phyloP scores from a whole-genome alignment of 2,329 filamentous ascomycete species.

The Mycogone perniciosa region DNA sequence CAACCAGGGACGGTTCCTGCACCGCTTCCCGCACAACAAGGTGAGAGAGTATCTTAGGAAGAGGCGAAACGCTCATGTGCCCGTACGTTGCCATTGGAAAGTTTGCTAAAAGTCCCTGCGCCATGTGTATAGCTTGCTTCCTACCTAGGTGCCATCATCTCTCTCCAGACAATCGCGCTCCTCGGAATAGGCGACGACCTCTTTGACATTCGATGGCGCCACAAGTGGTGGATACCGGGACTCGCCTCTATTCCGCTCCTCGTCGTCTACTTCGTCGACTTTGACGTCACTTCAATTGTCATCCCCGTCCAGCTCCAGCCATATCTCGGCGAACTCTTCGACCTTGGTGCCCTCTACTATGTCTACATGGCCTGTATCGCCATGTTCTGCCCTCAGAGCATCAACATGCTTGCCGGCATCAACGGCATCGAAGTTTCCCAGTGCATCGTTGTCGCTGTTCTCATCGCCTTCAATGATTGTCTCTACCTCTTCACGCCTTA shows the following conservation, averaged over 20 bases:
- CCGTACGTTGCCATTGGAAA: background rate
- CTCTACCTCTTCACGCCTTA: conserved; percentile 80
- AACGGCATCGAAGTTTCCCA: conserved; percentile 97
- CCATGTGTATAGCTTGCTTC: conserved; percentile 65
- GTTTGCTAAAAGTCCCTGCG: background rate
- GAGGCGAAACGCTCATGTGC: background rate
- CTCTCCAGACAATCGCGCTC: conserved; percentile 82
- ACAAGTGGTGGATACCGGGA: conserved; percentile 97
- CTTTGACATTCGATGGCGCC: conserved; percentile 96
- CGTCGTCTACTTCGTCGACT: conserved; percentile 97
- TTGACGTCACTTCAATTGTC: conserved; percentile 92
- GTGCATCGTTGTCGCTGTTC: conserved; percentile 79
- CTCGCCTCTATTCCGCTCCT: conserved; percentile 90
- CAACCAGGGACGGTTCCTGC: conserved; percentile 77
- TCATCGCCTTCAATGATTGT: conserved; percentile 80
- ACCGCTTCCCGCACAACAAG: conserved; percentile 92
- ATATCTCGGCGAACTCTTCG: conserved; percentile 77
- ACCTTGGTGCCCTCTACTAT: conserved; percentile 83
- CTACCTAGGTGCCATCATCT: conserved; percentile 89
- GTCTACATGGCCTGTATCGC: conserved; percentile 92
- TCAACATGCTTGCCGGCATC: conserved; percentile 99
- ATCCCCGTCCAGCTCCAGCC: conserved; percentile 79
- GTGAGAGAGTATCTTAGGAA: conserved; percentile 35
- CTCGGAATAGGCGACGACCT: conserved; percentile 93
- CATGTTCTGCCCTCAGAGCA: conserved; percentile 97